Percentiles rank a stretch among this genome's conserved stretches.
Conservation (phyloP, 164 flowering plant species). For the Stephania japonica region DNA sequence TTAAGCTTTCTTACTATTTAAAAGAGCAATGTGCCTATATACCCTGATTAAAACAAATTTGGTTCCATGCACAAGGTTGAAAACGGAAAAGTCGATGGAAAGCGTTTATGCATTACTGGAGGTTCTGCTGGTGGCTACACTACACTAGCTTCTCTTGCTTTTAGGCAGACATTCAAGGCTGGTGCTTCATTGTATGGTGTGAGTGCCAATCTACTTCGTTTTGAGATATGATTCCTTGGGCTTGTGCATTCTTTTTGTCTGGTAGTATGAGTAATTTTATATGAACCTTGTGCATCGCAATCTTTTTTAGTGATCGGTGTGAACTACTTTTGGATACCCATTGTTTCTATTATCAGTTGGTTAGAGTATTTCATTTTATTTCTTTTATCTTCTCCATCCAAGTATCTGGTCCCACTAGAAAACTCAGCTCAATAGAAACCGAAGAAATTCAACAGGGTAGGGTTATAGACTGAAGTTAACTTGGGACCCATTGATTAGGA, state of each 20-base stretch:
- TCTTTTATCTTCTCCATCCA: too few species aligned
- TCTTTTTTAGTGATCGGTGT: background rate
- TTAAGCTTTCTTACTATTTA: background rate
- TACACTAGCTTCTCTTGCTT: conserved; percentile 93
- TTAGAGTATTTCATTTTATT: background rate
- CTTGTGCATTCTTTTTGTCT: background rate
- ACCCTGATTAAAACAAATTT: background rate
- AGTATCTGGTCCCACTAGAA: too few species aligned
- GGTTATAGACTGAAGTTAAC: too few species aligned
- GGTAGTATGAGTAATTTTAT: background rate
- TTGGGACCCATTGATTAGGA: too few species aligned
- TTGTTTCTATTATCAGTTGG: background rate
- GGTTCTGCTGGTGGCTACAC: conserved; percentile 98
- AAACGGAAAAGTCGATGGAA: conserved; percentile 70
- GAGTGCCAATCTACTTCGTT: conserved; percentile 27
- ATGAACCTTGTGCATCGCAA: background rate
- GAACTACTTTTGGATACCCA: background rate
- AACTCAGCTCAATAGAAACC: too few species aligned
- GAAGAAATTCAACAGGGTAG: too few species aligned
- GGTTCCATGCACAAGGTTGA: conserved; percentile 53
- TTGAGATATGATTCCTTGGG: background rate
- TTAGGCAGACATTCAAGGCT: conserved; percentile 76
- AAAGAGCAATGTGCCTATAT: background rate
- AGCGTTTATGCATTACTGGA: conserved; percentile 80
- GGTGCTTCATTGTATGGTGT: conserved; percentile 98